Evolutionary conservation across 148 eudicot species (phyloP).

Genomic region (Spergularia marina): DNA sequence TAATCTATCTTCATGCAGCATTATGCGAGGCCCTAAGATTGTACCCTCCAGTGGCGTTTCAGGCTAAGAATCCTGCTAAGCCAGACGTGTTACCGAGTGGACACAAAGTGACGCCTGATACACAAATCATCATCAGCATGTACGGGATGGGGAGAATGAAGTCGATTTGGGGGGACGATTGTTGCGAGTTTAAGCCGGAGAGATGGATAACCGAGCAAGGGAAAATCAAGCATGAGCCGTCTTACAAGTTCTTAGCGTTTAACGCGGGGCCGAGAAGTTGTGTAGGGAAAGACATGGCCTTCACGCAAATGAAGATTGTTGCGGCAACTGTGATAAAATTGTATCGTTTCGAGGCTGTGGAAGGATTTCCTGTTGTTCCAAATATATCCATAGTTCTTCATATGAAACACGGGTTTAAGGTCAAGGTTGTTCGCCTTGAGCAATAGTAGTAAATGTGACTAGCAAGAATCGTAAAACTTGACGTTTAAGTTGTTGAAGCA

Average conservation of each 20-base stretch:
- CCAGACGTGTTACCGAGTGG: constrained; percentile 42
- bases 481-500: too few relatives aligned
- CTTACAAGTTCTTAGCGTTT: constrained; percentile 40
- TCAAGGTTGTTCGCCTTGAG: constrained; percentile 5
- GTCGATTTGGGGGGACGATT: constrained; percentile 42
- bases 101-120: constrained; percentile 28
- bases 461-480: too few relatives aligned
- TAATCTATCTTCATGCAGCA: constrained; percentile 42
- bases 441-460: too few relatives aligned
- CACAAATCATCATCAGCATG: constrained; percentile 24
- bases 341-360: constrained; percentile 18
- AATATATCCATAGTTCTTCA: constrained; percentile 12
- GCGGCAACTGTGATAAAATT: constrained; percentile 10
- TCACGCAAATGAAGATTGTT: constrained; percentile 23
- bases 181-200: constrained; percentile 37
- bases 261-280: constrained; percentile 46
- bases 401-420: constrained; percentile 26
- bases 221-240: constrained; percentile 37
- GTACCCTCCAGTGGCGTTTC: constrained; percentile 39
- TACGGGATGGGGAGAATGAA: constrained; percentile 44
- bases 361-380: constrained; percentile 12
- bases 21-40: constrained; percentile 39
- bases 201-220: constrained; percentile 35
- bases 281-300: constrained; percentile 36
- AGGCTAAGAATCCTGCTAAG: constrained; percentile 27